phyloP scores from a whole-genome alignment of 306 rosid species.

The Benincasa hispida region DNA sequence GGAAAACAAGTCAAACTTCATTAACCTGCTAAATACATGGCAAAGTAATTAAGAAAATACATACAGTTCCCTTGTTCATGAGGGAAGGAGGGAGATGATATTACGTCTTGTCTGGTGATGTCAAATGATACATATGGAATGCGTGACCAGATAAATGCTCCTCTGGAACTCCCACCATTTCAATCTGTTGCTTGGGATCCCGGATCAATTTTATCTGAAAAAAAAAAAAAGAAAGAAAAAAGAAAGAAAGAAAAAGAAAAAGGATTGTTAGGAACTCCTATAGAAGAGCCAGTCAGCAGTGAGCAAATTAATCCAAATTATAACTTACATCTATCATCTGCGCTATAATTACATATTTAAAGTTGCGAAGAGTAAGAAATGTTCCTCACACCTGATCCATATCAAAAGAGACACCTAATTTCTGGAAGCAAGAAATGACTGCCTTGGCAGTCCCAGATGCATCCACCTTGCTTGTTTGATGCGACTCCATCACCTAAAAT shows the following conservation, averaged over 20 bases:
- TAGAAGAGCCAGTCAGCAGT: not conserved
- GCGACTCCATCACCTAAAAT: slow-evolving; percentile 81
- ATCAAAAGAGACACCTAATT: slow-evolving; percentile 61
- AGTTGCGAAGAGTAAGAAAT: slow-evolving; percentile 1
- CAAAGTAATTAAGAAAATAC: not conserved
- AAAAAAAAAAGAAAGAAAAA: too few relatives aligned
- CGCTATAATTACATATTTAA: not conserved
- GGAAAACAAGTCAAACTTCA: slow-evolving; percentile 1
- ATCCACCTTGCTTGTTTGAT: slow-evolving; percentile 84
- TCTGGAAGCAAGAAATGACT: slow-evolving; percentile 78
- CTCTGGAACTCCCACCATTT: slow-evolving; percentile 90
- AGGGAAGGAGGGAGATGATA: slow-evolving; percentile 1
- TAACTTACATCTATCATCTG: not conserved
- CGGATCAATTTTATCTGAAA: slow-evolving; percentile 64
- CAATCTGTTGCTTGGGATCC: slow-evolving; percentile 64
- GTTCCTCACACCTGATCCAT: slow-evolving; percentile 48
- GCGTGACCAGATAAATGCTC: slow-evolving; percentile 82
- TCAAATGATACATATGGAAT: slow-evolving; percentile 77
- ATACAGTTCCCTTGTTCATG: not conserved
- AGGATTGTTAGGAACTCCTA: not conserved
- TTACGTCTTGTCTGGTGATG: slow-evolving; percentile 78
- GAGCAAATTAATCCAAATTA: not conserved
- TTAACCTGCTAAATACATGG: not conserved
- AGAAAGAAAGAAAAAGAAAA: too few relatives aligned
- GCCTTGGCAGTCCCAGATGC: slow-evolving; percentile 95